These are phyloP conservation scores for Lippia alba DNA, from an alignment of 305 asterid species.

Conservation along the genomic window DNA sequence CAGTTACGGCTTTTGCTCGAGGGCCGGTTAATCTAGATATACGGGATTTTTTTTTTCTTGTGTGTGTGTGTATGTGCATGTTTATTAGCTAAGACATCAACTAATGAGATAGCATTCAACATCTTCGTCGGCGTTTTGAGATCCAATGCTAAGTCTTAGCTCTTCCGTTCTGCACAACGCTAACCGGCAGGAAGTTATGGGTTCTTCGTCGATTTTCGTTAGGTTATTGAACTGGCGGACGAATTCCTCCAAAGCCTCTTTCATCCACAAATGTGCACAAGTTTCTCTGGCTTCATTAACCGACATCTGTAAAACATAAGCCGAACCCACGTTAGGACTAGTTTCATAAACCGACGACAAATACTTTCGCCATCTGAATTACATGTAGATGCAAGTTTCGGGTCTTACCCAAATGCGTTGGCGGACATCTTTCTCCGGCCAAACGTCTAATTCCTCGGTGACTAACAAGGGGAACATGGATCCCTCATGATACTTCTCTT, in stretches of 20 bases:
- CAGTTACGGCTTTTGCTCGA: constrained; percentile 27
- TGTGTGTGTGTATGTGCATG: no score
- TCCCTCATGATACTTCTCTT: constrained; percentile 78
- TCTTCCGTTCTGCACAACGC: constrained; percentile 51
- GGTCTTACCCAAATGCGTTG: constrained; percentile 75
- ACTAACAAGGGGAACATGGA: constrained; percentile 82
- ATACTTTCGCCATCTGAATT: neutral
- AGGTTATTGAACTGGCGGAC: constrained; percentile 37
- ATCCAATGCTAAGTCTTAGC: constrained; percentile 41
- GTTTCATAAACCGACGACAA: neutral
- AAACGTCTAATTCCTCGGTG: constrained; percentile 75
- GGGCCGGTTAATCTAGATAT: neutral
- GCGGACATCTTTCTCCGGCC: constrained; percentile 87
- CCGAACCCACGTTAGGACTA: constrained; percentile 34
- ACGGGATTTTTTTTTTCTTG: no score
- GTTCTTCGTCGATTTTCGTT: constrained; percentile 35
- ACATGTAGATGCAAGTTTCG: neutral
- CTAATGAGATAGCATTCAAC: constrained; percentile 46
- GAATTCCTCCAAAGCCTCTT: constrained; percentile 63
- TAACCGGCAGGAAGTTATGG: constrained; percentile 36
- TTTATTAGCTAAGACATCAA: constrained; percentile 19
- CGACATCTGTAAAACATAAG: constrained; percentile 55
- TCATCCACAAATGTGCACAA: constrained; percentile 85
- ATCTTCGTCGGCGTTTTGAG: constrained; percentile 51
- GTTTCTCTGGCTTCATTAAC: constrained; percentile 71